phyloP scores from a whole-genome alignment of 257 asterid genomes.

The Primulina eburnea region DNA sequence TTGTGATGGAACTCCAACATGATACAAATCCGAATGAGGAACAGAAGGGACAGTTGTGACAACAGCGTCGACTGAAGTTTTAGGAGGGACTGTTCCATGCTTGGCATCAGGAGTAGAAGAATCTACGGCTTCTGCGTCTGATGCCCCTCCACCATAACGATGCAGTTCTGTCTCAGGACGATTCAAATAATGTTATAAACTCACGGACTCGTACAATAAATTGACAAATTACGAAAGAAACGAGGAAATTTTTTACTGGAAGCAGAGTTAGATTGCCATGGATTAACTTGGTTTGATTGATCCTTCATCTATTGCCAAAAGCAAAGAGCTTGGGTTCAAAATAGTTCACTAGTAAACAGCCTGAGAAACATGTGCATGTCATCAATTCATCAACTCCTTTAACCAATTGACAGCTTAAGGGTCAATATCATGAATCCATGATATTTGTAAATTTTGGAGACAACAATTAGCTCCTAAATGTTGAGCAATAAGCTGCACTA shows the following conservation, averaged over 20 bases:
- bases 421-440: neutral
- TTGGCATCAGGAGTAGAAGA: constrained; percentile 42
- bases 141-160: constrained; percentile 38
- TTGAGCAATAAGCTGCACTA: neutral
- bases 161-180: constrained; percentile 34
- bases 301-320: neutral
- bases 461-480: neutral
- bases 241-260: neutral
- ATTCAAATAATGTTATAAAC: neutral
- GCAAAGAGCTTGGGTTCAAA: neutral
- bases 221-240: neutral
- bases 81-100: constrained; percentile 33
- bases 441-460: too few relatives aligned
- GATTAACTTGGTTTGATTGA: neutral
- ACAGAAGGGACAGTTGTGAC: constrained; percentile 29
- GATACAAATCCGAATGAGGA: constrained; percentile 36
- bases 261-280: constrained; percentile 3
- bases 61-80: constrained; percentile 29
- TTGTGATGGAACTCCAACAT: constrained; percentile 45
- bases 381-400: neutral
- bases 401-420: neutral
- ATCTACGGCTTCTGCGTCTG: constrained; percentile 49
- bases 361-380: neutral
- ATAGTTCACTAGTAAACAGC: neutral
- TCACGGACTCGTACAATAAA: neutral